Conservation (phyloP, 2,329 filamentous ascomycete genomes). For the Pseudocercospora musae region DNA sequence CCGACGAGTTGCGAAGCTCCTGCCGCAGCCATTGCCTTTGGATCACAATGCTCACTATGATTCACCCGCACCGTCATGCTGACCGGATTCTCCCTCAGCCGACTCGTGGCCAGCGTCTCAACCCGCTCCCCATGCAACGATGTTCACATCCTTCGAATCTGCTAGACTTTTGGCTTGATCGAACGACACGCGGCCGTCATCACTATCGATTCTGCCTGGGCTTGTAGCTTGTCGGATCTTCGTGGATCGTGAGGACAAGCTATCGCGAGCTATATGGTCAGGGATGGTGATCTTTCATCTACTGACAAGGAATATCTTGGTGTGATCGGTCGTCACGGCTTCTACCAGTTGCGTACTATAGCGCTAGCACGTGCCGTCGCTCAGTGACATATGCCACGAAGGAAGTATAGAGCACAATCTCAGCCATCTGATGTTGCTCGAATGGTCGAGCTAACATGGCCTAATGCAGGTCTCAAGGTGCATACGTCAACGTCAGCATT, state of each 20-base stretch:
- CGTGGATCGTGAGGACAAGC: not conserved
- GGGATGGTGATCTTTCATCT: not conserved
- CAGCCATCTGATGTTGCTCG: not conserved
- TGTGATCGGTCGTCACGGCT: not conserved
- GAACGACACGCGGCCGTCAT: not conserved
- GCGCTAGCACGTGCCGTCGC: not conserved
- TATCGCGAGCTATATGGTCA: not conserved
- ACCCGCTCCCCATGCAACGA: not conserved
- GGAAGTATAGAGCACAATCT: not conserved
- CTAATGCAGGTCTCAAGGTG: not conserved
- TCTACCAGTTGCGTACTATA: not conserved
- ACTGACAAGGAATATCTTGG: not conserved
- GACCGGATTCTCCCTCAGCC: not conserved
- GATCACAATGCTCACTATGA: not conserved
- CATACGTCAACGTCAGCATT: not conserved
- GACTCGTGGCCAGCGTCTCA: not conserved
- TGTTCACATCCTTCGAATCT: not conserved
- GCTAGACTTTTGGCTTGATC: not conserved
- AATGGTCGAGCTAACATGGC: not conserved
- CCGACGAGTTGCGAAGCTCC: no score
- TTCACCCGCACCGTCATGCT: not conserved
- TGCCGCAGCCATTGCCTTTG: not conserved
- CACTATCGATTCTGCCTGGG: not conserved
- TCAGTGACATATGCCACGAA: not conserved
- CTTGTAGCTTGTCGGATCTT: not conserved